These are phyloP conservation scores for Phytopythium montanum DNA, from an alignment of 352 stramenopile genomes.

Conservation along the genomic window DNA sequence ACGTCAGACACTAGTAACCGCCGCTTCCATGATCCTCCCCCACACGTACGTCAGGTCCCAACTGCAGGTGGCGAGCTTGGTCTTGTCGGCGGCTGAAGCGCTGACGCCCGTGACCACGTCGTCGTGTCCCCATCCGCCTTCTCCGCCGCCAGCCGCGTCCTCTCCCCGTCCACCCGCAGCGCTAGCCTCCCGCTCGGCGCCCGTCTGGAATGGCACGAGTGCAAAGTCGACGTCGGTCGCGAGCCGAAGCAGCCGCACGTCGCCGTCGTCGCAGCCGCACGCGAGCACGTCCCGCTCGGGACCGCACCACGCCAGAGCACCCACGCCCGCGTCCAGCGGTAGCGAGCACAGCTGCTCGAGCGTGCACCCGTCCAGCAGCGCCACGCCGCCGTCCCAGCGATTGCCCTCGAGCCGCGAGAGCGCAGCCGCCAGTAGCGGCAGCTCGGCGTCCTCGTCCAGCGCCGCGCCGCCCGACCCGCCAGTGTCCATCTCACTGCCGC, in stretches of 20 bases:
- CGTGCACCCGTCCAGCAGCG: slow-evolving; percentile 38
- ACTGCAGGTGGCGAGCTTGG: slow-evolving; percentile 45
- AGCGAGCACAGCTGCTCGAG: slow-evolving; percentile 40
- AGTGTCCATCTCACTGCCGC: slow-evolving; percentile 2
- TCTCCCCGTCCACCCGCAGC: slow-evolving; percentile 3
- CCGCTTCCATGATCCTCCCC: background rate
- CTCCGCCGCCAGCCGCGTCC: background rate
- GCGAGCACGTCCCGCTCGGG: slow-evolving; percentile 43
- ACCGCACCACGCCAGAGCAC: slow-evolving; percentile 50
- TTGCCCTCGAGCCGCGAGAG: slow-evolving; percentile 75
- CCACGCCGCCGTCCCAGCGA: slow-evolving; percentile 60
- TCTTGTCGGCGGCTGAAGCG: slow-evolving; percentile 38
- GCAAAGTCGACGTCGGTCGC: slow-evolving; percentile 30
- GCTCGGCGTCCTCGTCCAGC: slow-evolving; percentile 18
- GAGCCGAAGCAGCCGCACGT: slow-evolving; percentile 48
- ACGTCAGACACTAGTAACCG: background rate
- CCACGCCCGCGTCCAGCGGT: slow-evolving; percentile 43
- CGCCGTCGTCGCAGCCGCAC: slow-evolving; percentile 69
- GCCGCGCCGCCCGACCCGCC: background rate
- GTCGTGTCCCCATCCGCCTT: slow-evolving; percentile 43
- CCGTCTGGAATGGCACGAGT: slow-evolving; percentile 31
- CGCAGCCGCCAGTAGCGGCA: slow-evolving; percentile 53
- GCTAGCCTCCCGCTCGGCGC: background rate
- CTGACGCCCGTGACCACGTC: slow-evolving; percentile 63
- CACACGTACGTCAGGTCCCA: slow-evolving; percentile 67